These are phyloP conservation scores for Trichomonas tenax DNA, from an alignment of 208 protist species.

Conservation along the genomic window DNA sequence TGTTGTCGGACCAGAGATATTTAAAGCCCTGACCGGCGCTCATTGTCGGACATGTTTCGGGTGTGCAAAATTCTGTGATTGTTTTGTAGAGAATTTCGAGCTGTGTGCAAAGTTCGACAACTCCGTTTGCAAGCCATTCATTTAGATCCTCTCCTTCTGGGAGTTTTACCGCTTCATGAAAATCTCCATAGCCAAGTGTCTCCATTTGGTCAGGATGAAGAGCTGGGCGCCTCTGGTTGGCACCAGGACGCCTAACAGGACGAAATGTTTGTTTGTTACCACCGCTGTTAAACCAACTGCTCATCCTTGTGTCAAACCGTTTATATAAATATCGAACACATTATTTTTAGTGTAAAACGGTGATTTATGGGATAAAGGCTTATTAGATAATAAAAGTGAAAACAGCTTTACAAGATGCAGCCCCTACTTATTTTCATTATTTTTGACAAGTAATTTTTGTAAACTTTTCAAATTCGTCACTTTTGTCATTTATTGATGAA, in stretches of 20 bases:
- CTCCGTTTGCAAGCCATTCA: constrained; percentile 87
- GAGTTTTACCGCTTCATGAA: constrained; percentile 34
- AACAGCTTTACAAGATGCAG: no score
- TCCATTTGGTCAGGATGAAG: background rate
- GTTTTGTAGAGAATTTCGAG: constrained; percentile 92
- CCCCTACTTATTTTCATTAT: no score
- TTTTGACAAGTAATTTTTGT: no score
- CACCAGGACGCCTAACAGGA: background rate
- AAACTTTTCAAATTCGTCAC: no score
- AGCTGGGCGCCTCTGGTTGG: background rate
- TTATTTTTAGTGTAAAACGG: no score
- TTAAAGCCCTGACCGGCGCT: constrained; percentile 32
- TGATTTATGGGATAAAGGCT: no score
- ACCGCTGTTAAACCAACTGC: background rate
- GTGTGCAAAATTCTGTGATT: constrained; percentile 94
- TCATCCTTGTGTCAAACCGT: background rate
- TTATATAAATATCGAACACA: background rate
- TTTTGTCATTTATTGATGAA: no score
- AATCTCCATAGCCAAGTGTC: constrained; percentile 31
- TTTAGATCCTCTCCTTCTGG: constrained; percentile 70
- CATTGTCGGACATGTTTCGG: constrained; percentile 77
- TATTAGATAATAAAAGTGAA: no score
- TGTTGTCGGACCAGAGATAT: constrained; percentile 74
- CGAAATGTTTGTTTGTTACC: background rate
- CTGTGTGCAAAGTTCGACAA: constrained; percentile 97